These are phyloP conservation scores for Megacollybia marginata DNA, from an alignment of 768 basidiomycete genomes.

Conservation along the genomic window DNA sequence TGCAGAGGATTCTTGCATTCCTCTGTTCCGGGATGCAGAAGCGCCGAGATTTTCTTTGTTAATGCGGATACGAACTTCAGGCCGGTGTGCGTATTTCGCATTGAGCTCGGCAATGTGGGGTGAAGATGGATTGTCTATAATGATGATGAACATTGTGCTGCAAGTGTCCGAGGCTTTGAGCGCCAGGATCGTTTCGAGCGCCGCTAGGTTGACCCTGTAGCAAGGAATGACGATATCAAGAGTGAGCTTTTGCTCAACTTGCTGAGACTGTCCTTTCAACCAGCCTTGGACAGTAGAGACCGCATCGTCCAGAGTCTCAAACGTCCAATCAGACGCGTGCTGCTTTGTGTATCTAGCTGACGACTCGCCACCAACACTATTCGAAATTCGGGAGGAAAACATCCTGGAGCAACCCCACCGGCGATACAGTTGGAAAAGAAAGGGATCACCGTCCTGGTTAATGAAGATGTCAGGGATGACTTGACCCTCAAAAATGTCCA, in stretches of 20 bases:
- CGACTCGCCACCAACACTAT: constrained; percentile 36
- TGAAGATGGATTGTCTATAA: constrained; percentile 48
- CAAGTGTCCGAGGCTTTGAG: constrained; percentile 35
- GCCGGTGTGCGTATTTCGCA: constrained; percentile 29
- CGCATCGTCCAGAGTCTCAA: constrained; percentile 35
- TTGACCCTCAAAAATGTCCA: constrained; percentile 45
- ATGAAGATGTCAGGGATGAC: constrained; percentile 45
- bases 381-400: constrained; percentile 34
- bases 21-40: constrained; percentile 47
- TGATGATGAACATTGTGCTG: constrained; percentile 49
- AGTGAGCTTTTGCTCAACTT: constrained; percentile 29
- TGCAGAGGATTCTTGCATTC: constrained; percentile 45
- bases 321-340: constrained; percentile 40
- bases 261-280: constrained; percentile 19
- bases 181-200: constrained; percentile 36
- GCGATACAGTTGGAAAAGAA: constrained; percentile 53
- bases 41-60: constrained; percentile 43
- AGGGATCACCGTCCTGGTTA: constrained; percentile 56
- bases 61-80: constrained; percentile 47
- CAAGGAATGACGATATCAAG: constrained; percentile 52
- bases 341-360: constrained; percentile 42
- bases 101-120: constrained; percentile 29
- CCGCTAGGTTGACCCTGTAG: constrained; percentile 40
- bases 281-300: constrained; percentile 26
- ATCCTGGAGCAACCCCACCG: constrained; percentile 44